phyloP scores from a whole-genome alignment of 106 monocot species.

The Hemerocallis citrina region DNA sequence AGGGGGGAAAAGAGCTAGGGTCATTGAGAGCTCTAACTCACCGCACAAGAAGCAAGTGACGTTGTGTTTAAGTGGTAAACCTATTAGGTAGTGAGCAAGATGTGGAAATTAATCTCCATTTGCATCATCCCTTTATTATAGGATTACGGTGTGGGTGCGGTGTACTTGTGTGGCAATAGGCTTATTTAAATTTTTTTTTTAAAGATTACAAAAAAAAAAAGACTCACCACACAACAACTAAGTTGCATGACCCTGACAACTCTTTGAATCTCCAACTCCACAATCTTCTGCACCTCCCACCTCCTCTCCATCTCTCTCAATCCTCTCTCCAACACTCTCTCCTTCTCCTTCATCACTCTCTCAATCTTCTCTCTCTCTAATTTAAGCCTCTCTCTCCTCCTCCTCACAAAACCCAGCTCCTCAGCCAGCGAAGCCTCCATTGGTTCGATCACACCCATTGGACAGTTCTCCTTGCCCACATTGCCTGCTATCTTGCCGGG shows the following conservation, averaged over 20 bases:
- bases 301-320: constrained; percentile 26
- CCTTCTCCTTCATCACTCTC: constrained; percentile 15
- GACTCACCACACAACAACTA: constrained; percentile 20
- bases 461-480: constrained; percentile 20
- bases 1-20: no score
- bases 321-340: constrained; percentile 10
- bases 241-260: constrained; percentile 15
- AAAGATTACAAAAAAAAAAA: no score
- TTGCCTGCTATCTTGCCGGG: not conserved
- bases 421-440: constrained; percentile 30
- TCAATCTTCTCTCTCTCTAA: constrained; percentile 26
- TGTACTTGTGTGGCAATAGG: no score
- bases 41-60: constrained; percentile 22
- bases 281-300: constrained; percentile 18
- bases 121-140: no score
- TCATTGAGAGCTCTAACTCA: no score
- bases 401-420: constrained; percentile 27
- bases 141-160: no score
- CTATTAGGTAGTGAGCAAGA: no score
- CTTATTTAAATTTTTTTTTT: no score
- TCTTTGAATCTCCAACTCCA: constrained; percentile 22
- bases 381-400: constrained; percentile 22
- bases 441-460: not conserved
- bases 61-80: no score
- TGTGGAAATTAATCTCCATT: no score